Evolutionary conservation across 176 grass and related monocot species (phyloP).

Genomic region (Dendrocalamus sinicus): DNA sequence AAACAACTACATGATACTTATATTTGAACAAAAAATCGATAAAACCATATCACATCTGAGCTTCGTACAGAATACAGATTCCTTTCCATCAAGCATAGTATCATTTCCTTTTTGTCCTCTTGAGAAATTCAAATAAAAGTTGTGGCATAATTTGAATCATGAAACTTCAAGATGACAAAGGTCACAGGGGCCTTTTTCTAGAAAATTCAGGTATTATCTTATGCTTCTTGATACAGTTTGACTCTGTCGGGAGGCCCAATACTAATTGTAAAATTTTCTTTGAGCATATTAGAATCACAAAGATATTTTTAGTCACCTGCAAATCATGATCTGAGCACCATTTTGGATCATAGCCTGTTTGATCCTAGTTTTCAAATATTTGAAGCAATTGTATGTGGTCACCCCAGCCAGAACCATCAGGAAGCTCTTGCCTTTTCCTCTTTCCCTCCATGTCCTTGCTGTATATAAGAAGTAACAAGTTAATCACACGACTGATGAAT

Average conservation of each 20-base stretch:
- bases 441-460: conserved; percentile 79
- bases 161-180: conserved; percentile 17
- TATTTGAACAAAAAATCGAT: conserved; percentile 27
- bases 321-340: conserved; percentile 89
- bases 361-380: conserved; percentile 91
- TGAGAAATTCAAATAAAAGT: conserved; percentile 31
- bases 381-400: conserved; percentile 98
- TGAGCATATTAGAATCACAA: conserved; percentile 4
- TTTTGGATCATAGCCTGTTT: conserved; percentile 79
- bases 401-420: conserved; percentile 93
- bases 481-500: conserved; percentile 20
- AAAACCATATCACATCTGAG: conserved; percentile 6
- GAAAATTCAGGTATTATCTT: conserved; percentile 31
- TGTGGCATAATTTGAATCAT: neutral
- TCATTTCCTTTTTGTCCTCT: conserved; percentile 7
- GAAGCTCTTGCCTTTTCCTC: conserved; percentile 77
- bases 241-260: neutral
- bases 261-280: neutral
- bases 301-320: conserved; percentile 58
- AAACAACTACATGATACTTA: conserved; percentile 21
- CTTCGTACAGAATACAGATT: neutral
- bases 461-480: conserved; percentile 37
- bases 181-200: neutral
- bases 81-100: conserved; percentile 5
- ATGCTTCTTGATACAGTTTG: conserved; percentile 1